Evolutionary conservation across 805 yeast species (phyloP).

Genomic region (Candida orba): DNA sequence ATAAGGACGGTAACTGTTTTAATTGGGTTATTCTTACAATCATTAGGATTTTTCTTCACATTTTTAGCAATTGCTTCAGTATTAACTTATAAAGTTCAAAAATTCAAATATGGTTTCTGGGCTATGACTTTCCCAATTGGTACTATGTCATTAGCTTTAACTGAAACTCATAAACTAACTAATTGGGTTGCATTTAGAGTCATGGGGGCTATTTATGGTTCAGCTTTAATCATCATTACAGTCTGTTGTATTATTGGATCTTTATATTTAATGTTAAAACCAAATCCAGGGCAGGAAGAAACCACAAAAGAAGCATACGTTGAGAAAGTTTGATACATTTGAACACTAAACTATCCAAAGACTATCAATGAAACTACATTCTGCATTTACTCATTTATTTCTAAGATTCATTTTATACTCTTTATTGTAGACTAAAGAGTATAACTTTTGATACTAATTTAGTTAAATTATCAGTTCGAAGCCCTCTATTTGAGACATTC

Average conservation of each 20-base stretch:
- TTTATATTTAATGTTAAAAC: slow-evolving; percentile 1
- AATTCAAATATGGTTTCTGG: slow-evolving; percentile 61
- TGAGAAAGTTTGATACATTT: background rate
- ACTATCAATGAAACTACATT: too few species aligned
- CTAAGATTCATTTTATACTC: too few species aligned
- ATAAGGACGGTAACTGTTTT: slow-evolving; percentile 31
- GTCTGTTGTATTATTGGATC: slow-evolving; percentile 6
- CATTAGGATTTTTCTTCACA: slow-evolving; percentile 56
- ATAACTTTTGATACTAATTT: too few species aligned
- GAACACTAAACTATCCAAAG: background rate
- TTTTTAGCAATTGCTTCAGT: slow-evolving; percentile 33
- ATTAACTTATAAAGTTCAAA: slow-evolving; percentile 24
- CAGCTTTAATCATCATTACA: background rate
- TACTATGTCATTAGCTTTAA: slow-evolving; percentile 60
- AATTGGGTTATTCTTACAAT: slow-evolving; percentile 37
- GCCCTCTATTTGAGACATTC: too few species aligned
- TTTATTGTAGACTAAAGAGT: too few species aligned
- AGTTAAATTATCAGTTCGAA: too few species aligned
- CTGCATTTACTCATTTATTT: too few species aligned
- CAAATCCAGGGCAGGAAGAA: background rate
- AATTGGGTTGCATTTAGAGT: slow-evolving; percentile 54
- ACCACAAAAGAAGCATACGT: background rate
- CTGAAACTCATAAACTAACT: slow-evolving; percentile 41
- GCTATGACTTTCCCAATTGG: slow-evolving; percentile 88
- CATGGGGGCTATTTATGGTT: slow-evolving; percentile 54